A percentile compares a stretch with the other conserved stretches of the same genome.
Conservation (phyloP, 2,329 filamentous ascomycete species). For the Pseudocercospora crystallina region DNA sequence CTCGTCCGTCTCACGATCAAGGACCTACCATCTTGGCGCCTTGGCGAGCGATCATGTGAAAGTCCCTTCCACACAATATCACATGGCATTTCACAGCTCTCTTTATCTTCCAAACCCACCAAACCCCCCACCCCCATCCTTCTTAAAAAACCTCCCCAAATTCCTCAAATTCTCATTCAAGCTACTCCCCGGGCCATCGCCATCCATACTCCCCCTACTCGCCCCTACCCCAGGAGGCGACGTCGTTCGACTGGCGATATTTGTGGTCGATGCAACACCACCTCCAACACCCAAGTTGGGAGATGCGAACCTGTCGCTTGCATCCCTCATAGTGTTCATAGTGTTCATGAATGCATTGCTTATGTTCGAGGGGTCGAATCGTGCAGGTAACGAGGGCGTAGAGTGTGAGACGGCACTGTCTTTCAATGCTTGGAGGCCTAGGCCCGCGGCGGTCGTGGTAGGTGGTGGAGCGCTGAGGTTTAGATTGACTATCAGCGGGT, state of each 20-base stretch:
- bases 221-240: slow-evolving; percentile 30
- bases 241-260: slow-evolving; percentile 35
- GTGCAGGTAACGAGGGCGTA: slow-evolving; percentile 41
- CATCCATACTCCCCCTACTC: slow-evolving; percentile 24
- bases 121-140: slow-evolving; percentile 70
- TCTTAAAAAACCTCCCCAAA: slow-evolving; percentile 92
- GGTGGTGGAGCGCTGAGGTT: slow-evolving; percentile 47
- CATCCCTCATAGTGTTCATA: slow-evolving; percentile 85
- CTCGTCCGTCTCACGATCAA: no score
- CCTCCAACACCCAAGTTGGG: slow-evolving; percentile 44
- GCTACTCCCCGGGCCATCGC: slow-evolving; percentile 54
- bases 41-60: no score
- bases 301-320: slow-evolving; percentile 66
- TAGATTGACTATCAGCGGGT: slow-evolving; percentile 67
- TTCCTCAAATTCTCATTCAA: slow-evolving; percentile 94
- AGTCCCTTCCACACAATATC: not conserved
- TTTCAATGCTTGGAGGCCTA: slow-evolving; percentile 36
- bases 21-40: no score
- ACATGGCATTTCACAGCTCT: no score
- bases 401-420: slow-evolving; percentile 37
- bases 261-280: slow-evolving; percentile 24
- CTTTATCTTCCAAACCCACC: slow-evolving; percentile 30
- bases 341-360: slow-evolving; percentile 70
- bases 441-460: slow-evolving; percentile 20
- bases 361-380: slow-evolving; percentile 77